Base-by-base conservation (phyloP, 148 eudicot species). In the Vaccinium darrowii region DNA sequence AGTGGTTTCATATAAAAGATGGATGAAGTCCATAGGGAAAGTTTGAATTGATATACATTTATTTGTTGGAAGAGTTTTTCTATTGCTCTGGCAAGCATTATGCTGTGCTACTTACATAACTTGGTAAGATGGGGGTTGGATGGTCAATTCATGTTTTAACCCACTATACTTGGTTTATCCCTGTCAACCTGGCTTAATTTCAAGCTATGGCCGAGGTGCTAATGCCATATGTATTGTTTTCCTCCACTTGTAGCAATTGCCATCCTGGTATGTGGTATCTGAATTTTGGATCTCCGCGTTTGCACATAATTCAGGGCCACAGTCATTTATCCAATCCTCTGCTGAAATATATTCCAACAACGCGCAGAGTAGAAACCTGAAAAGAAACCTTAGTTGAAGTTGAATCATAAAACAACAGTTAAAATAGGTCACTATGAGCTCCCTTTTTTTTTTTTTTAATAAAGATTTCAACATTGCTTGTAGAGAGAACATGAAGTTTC, bases 341-440 rank as follows among this genome's bases (percentile, higher is more conserved):
- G 53, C 53, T 43, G 78, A 19, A 75, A 75, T 7, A 33, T 33
- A 73, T 36, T 75, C 52, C 11, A 7, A 1, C 27, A 0, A 5
- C 78, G n/a, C 78, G 3, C 36, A 75, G 10, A 43, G 6, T 19
- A 15, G 52, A 65, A 58, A 39, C 36, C n/a, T 33, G 71, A 51
- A 49, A 36, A 80, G 50, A 33, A 58, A 57, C 53, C n/a, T 12
- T 58, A 57, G 52, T 80, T 80, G 51, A 80, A 57, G 52, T 80
- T 80, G 51, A 80, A 57, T 58, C 9, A 9, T 80, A 57, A 80
- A 19, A 71, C 23, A 33, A 80, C 25, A 39, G 3, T 39, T 76
- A 21, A 3, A 12, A 36, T 39, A 6, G 54, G 30, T 47, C 15
- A 39, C 51, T 16, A 14, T 74, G 52, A 18, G 54, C 36, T 33